These are phyloP conservation scores for Rugonectria rugulosa DNA, from an alignment of 2,329 filamentous ascomycete species.

Conservation along the genomic window DNA sequence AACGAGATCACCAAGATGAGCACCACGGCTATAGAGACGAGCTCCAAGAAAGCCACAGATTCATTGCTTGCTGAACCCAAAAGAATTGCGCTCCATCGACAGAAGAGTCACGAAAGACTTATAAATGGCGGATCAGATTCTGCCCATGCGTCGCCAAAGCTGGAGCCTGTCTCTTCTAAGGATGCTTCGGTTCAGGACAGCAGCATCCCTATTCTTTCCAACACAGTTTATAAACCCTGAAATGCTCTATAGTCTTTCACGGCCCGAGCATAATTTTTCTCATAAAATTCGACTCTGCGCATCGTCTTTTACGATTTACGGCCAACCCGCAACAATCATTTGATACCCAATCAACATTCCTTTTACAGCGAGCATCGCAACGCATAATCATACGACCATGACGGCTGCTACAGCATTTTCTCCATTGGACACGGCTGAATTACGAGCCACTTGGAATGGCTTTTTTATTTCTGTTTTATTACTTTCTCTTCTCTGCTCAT, in stretches of 20 bases:
- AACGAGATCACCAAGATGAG: slow-evolving; percentile 49
- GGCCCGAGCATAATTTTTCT: slow-evolving; percentile 7
- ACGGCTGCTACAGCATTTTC: slow-evolving; percentile 32
- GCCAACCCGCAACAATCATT: slow-evolving; percentile 38
- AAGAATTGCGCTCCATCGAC: slow-evolving; percentile 53
- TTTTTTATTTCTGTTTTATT: slow-evolving; percentile 2
- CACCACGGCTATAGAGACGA: slow-evolving; percentile 25
- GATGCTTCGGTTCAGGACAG: slow-evolving; percentile 38
- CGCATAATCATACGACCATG: slow-evolving; percentile 22
- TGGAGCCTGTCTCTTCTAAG: slow-evolving; percentile 40
- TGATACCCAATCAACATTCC: slow-evolving; percentile 34
- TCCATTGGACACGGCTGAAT: slow-evolving; percentile 15
- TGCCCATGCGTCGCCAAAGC: slow-evolving; percentile 25
- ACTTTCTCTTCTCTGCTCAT: background rate
- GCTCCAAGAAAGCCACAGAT: slow-evolving; percentile 5
- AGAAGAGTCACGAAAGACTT: slow-evolving; percentile 61
- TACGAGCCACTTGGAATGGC: slow-evolving; percentile 6
- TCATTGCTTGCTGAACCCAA: slow-evolving; percentile 36
- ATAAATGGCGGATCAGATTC: slow-evolving; percentile 43
- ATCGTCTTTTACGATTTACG: slow-evolving; percentile 35
- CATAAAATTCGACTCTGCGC: slow-evolving; percentile 4
- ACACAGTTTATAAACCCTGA: slow-evolving; percentile 58
- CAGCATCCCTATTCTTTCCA: slow-evolving; percentile 54
- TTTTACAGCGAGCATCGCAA: slow-evolving; percentile 19
- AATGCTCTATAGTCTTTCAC: slow-evolving; percentile 4